Percentiles rank a stretch among this genome's conserved stretches.
These are phyloP conservation scores for Diospyros lotus DNA, from an alignment of 148 eudicot genomes.

Conservation along the genomic window DNA sequence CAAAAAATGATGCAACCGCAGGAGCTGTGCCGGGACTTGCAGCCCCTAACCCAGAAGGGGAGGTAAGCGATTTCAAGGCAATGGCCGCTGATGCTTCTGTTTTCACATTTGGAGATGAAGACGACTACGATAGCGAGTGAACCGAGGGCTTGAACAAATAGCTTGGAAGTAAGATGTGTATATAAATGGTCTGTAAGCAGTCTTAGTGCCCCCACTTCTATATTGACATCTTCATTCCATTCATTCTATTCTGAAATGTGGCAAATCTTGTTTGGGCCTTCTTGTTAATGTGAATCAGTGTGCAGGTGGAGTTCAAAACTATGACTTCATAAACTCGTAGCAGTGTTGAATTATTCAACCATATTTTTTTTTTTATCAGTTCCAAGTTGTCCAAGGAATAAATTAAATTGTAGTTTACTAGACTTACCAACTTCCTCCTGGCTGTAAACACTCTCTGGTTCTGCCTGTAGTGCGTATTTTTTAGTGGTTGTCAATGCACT, in stretches of 20 bases:
- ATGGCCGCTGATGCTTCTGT: constrained; percentile 99
- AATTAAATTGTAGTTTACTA: neutral
- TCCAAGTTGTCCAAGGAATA: neutral
- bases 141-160: constrained; percentile 10
- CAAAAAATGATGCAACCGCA: constrained; percentile 28
- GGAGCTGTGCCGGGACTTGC: constrained; percentile 22
- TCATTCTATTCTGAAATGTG: constrained; percentile 13
- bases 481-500: too few relatives aligned
- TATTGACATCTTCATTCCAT: constrained; percentile 16
- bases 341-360: too few relatives aligned
- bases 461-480: too few relatives aligned
- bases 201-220: neutral
- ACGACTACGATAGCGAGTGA: constrained; percentile 85
- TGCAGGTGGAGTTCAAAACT: neutral
- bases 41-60: constrained; percentile 35
- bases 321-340: neutral
- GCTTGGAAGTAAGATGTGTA: constrained; percentile 28
- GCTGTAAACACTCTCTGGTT: too few relatives aligned
- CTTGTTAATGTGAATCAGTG: neutral
- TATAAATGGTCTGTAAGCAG: constrained; percentile 28
- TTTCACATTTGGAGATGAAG: constrained; percentile 92
- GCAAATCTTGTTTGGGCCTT: neutral
- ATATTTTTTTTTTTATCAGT: neutral
- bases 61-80: constrained; percentile 87
- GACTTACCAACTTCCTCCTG: too few relatives aligned